Percentiles rank a stretch among this genome's conserved stretches.
Conservation (phyloP, 495 filamentous ascomycete species). For the Elasticomyces elasticus region DNA sequence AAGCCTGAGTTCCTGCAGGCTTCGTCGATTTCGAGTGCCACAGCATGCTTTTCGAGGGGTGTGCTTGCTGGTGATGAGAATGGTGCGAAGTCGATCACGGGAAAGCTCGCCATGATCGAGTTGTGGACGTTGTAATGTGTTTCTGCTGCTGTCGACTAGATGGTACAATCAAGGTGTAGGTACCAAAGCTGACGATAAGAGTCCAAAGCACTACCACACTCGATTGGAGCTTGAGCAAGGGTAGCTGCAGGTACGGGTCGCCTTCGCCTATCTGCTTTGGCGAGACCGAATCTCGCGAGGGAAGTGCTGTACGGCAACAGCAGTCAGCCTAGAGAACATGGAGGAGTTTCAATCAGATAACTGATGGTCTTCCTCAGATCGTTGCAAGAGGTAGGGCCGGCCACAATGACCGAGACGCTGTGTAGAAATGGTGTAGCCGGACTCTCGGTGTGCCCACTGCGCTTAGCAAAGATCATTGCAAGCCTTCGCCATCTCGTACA, state of each 20-base stretch:
- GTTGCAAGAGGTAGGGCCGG: no score
- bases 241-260: background rate
- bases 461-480: conserved; percentile 2
- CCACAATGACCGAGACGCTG: no score
- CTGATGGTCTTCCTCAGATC: no score
- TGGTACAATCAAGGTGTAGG: background rate
- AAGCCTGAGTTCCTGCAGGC: conserved; percentile 28
- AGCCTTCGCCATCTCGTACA: conserved; percentile 31
- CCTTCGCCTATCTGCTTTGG: background rate
- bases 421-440: no score
- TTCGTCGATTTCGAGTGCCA: conserved; percentile 7
- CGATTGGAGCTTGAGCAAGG: background rate
- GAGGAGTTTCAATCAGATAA: no score
- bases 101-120: background rate
- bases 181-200: background rate
- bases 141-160: background rate
- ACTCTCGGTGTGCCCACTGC: background rate
- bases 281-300: no score
- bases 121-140: background rate
- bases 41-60: background rate
- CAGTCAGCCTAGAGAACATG: no score
- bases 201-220: no score
- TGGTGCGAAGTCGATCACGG: background rate
- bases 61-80: background rate
- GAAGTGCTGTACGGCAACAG: no score